Evolutionary conservation across 2,329 filamentous ascomycete species (phyloP).

Genomic region (Calonectria fujianensis): DNA sequence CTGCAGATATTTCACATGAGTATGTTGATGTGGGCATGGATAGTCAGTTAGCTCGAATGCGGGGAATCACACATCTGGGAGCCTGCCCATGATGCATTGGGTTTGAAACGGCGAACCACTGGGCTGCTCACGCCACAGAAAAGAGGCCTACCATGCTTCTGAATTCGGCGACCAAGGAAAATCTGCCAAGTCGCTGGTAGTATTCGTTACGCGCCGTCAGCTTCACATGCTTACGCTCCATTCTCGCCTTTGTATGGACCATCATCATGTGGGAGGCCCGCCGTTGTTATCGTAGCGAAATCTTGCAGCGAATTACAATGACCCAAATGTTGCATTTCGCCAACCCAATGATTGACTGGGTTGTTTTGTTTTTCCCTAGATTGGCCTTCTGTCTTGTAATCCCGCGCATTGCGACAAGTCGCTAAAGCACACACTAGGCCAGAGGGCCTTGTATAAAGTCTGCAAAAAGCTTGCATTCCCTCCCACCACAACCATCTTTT

Average conservation of each 20-base stretch:
- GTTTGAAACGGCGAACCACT: not conserved
- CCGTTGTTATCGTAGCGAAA: not conserved
- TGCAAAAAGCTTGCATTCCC: not conserved
- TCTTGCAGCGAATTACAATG: not conserved
- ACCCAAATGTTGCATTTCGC: too few relatives aligned
- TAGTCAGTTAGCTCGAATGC: not conserved
- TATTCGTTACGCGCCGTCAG: too few relatives aligned
- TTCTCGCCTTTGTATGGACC: not conserved
- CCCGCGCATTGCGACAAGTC: too few relatives aligned
- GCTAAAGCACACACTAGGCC: not conserved
- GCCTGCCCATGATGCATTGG: not conserved
- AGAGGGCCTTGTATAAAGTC: not conserved
- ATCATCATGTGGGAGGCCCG: constrained; percentile 10
- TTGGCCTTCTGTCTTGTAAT: not conserved
- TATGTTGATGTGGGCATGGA: not conserved
- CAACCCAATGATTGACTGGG: too few relatives aligned
- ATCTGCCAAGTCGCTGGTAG: not conserved
- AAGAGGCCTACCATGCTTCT: not conserved
- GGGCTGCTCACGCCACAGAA: not conserved
- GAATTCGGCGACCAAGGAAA: not conserved
- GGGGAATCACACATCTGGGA: not conserved
- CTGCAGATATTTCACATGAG: not conserved
- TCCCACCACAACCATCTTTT: not conserved
- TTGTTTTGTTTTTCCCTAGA: too few relatives aligned
- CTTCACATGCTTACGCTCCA: constrained; percentile 7